phyloP scores from a whole-genome alignment of 768 basidiomycete genomes.

The Cyathus striatus region DNA sequence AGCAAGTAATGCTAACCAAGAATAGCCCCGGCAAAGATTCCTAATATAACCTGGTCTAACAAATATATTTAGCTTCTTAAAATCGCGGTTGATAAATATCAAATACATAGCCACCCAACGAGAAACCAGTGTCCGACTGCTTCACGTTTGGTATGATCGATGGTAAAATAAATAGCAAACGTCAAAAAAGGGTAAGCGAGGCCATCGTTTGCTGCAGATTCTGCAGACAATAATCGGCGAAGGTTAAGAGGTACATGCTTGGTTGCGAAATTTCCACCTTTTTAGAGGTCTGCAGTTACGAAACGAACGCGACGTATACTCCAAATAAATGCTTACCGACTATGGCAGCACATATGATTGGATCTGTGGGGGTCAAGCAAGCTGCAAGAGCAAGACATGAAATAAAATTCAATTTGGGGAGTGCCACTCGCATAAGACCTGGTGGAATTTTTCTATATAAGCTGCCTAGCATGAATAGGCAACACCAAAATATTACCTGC shows the following conservation, averaged over 20 bases:
- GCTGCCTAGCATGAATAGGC: slow-evolving; percentile 1
- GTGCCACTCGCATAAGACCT: slow-evolving; percentile 67
- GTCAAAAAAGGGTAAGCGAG: slow-evolving; percentile 91
- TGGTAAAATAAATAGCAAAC: slow-evolving; percentile 78
- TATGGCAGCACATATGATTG: slow-evolving; percentile 84
- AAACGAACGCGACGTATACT: neutral
- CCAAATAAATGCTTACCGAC: slow-evolving; percentile 40
- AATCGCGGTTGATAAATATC: slow-evolving; percentile 1
- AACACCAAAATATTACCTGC: slow-evolving; percentile 42
- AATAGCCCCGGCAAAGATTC: slow-evolving; percentile 53
- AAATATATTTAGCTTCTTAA: neutral
- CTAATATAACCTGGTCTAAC: slow-evolving; percentile 77
- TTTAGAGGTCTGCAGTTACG: neutral
- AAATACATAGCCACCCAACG: slow-evolving; percentile 76
- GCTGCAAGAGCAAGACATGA: slow-evolving; percentile 85
- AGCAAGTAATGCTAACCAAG: slow-evolving; percentile 1
- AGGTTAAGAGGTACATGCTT: slow-evolving; percentile 71
- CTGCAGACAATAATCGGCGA: slow-evolving; percentile 77
- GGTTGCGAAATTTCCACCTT: slow-evolving; percentile 67
- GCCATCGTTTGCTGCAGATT: slow-evolving; percentile 95
- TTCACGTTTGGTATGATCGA: slow-evolving; percentile 54
- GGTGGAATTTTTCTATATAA: neutral
- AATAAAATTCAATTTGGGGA: slow-evolving; percentile 67
- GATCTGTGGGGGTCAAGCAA: slow-evolving; percentile 91
- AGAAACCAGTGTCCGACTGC: slow-evolving; percentile 86